A percentile compares a stretch with the other conserved stretches of the same genome.
Evolutionary conservation across 352 stramenopile species (phyloP).

Genomic region (Phytophthora idaei): DNA sequence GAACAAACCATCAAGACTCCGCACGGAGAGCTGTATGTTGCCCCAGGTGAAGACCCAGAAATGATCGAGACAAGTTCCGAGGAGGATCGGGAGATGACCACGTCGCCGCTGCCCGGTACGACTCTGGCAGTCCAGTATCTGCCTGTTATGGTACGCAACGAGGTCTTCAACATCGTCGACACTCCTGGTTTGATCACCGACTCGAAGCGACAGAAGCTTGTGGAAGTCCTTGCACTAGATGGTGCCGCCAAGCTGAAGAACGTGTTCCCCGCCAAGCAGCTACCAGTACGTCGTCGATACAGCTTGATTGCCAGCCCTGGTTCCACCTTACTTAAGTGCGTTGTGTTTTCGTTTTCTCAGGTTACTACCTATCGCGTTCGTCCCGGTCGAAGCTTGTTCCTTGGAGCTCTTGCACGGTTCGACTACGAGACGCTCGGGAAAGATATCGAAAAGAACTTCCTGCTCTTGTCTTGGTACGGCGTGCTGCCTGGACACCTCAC

Average conservation of each 20-base stretch:
- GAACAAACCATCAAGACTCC: constrained; percentile 28
- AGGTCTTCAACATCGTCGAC: constrained; percentile 85
- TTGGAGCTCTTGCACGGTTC: constrained; percentile 75
- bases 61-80: constrained; percentile 75
- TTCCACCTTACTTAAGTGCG: neutral
- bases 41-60: constrained; percentile 61
- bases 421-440: constrained; percentile 66
- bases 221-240: constrained; percentile 79
- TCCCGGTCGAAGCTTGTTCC: constrained; percentile 75
- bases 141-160: constrained; percentile 79
- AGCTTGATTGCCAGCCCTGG: neutral
- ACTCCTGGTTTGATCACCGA: constrained; percentile 83
- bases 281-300: constrained; percentile 48
- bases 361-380: constrained; percentile 73
- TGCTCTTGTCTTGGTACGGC: constrained; percentile 85
- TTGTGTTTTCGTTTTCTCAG: constrained; percentile 31
- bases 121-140: constrained; percentile 87
- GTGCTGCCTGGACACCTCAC: constrained; percentile 83
- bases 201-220: constrained; percentile 74
- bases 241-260: constrained; percentile 69
- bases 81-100: constrained; percentile 82
- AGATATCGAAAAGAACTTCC: constrained; percentile 53
- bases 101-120: constrained; percentile 90
- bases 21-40: constrained; percentile 51
- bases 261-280: constrained; percentile 77